phyloP scores from a whole-genome alignment of 805 yeast species.

The Jamesozyma gamospora region DNA sequence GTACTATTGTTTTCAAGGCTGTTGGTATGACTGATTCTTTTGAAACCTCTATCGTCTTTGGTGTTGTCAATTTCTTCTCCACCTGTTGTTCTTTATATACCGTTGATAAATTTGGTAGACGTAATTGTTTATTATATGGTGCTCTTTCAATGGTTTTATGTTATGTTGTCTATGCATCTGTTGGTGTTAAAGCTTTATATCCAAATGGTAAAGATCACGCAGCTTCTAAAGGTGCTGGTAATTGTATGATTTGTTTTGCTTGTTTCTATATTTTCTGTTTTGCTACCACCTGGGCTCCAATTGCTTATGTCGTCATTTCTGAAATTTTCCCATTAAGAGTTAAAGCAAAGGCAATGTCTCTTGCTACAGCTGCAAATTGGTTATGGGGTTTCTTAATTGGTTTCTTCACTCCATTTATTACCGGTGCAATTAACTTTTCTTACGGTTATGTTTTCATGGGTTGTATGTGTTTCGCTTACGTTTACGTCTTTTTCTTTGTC shows the following conservation, averaged over 20 bases:
- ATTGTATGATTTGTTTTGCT: constrained; percentile 1
- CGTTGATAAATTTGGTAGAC: constrained; percentile 1
- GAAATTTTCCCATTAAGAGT: constrained; percentile 3
- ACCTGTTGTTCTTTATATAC: neutral
- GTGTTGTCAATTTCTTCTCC: constrained; percentile 1
- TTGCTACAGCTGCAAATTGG: constrained; percentile 1
- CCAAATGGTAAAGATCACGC: constrained; percentile 1
- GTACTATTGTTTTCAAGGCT: constrained; percentile 2
- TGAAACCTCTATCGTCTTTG: constrained; percentile 1
- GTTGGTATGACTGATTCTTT: constrained; percentile 2
- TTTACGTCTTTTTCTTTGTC: neutral
- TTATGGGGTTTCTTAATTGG: constrained; percentile 3
- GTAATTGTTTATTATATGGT: constrained; percentile 1
- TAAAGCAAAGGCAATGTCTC: neutral
- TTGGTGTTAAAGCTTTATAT: constrained; percentile 1
- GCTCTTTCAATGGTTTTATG: neutral
- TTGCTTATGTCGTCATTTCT: constrained; percentile 1
- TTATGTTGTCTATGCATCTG: constrained; percentile 1
- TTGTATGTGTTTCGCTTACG: neutral
- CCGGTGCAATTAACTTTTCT: constrained; percentile 1
- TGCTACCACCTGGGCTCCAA: constrained; percentile 2
- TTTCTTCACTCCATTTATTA: constrained; percentile 2
- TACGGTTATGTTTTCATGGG: constrained; percentile 3
- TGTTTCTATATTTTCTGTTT: constrained; percentile 2
- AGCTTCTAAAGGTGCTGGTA: constrained; percentile 2